Evolutionary conservation across 2,329 filamentous ascomycete genomes (phyloP).

Genomic region (Gnomoniopsis sp.): DNA sequence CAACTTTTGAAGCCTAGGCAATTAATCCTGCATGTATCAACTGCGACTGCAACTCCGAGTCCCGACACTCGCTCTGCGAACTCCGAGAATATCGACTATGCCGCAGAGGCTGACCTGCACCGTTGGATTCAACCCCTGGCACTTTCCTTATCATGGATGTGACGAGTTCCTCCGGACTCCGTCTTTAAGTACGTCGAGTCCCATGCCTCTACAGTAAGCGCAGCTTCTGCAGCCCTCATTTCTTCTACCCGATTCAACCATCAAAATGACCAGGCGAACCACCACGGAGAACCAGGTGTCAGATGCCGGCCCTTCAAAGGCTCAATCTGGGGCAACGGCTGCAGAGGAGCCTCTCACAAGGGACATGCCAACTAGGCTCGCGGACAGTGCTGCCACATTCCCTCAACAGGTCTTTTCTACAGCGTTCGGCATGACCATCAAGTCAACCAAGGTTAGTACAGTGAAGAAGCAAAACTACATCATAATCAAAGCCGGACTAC

Average conservation of each 20-base stretch:
- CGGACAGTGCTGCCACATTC: background rate
- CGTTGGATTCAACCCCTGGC: too few relatives aligned
- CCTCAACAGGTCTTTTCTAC: constrained; percentile 13
- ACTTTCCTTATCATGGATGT: too few relatives aligned
- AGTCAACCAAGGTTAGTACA: background rate
- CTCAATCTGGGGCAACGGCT: background rate
- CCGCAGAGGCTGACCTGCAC: too few relatives aligned
- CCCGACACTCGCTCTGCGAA: too few relatives aligned
- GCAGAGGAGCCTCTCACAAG: background rate
- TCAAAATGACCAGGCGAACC: constrained; percentile 5
- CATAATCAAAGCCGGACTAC: constrained; percentile 30
- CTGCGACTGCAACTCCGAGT: too few relatives aligned
- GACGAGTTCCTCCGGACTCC: too few relatives aligned
- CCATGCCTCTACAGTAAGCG: too few relatives aligned
- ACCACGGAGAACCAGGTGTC: background rate
- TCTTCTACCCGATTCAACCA: background rate
- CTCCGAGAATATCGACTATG: too few relatives aligned
- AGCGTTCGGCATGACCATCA: constrained; percentile 12
- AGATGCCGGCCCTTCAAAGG: background rate
- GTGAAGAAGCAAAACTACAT: constrained; percentile 28
- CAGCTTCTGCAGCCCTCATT: too few relatives aligned
- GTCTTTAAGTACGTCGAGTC: too few relatives aligned
- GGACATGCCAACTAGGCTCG: constrained; percentile 2
- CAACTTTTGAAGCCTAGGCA: too few relatives aligned
- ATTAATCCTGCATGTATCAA: too few relatives aligned